Evolutionary conservation across 768 basidiomycete genomes (phyloP).

Genomic region (Lactifluus pinguis): DNA sequence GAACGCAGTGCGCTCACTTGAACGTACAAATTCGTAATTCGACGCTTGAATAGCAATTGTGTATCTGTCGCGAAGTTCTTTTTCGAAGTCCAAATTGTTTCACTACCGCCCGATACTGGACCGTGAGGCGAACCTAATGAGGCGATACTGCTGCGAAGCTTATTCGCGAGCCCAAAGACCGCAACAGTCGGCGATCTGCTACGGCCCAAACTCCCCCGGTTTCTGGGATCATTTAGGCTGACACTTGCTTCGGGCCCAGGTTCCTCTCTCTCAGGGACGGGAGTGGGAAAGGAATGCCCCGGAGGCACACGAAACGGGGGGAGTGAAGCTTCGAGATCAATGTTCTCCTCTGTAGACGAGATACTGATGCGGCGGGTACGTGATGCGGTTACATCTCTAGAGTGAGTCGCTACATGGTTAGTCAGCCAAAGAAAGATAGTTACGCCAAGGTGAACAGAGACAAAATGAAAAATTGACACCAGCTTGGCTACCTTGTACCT

Average conservation of each 20-base stretch:
- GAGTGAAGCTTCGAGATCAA: conserved; percentile 25
- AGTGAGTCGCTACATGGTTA: conserved; percentile 3
- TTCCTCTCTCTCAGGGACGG: conserved; percentile 17
- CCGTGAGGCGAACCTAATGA: conserved; percentile 42
- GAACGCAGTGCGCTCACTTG: conserved; percentile 67
- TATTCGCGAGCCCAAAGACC: conserved; percentile 28
- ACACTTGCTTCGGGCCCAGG: neutral
- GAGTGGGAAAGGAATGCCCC: conserved; percentile 5
- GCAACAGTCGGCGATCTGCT: conserved; percentile 14
- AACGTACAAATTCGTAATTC: conserved; percentile 77
- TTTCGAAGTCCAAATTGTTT: conserved; percentile 66
- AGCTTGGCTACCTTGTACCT: neutral
- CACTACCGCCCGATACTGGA: conserved; percentile 25
- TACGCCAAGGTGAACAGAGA: neutral
- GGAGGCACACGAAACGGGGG: conserved; percentile 7
- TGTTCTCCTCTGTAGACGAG: conserved; percentile 20
- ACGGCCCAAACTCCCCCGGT: conserved; percentile 2
- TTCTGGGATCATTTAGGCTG: neutral
- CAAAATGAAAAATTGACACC: neutral
- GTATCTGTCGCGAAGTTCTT: conserved; percentile 79
- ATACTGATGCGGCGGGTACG: conserved; percentile 16
- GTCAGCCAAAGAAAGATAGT: neutral
- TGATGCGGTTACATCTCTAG: conserved; percentile 19
- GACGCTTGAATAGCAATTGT: conserved; percentile 79
- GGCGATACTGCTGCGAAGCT: conserved; percentile 38